Evolutionary conservation across 2,329 filamentous ascomycete genomes (phyloP).

Genomic region (Aspergillus transmontanensis): DNA sequence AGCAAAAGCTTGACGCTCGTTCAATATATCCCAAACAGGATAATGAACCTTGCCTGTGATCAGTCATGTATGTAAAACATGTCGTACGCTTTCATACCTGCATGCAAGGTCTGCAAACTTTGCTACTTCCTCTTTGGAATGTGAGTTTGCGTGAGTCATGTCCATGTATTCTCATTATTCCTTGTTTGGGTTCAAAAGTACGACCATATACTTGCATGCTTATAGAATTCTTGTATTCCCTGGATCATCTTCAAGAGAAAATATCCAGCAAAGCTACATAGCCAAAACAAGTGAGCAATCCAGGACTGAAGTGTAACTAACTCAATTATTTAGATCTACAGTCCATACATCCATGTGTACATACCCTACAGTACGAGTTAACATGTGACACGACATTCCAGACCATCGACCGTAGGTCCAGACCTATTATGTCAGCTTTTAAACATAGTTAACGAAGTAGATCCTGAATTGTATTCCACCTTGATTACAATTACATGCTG

Average conservation of each 20-base stretch:
- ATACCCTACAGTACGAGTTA: not conserved
- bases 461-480: too few species aligned
- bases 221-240: too few species aligned
- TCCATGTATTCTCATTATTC: too few species aligned
- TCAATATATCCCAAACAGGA: not conserved
- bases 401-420: not conserved
- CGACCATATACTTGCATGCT: too few species aligned
- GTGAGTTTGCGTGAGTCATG: not conserved
- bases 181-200: too few species aligned
- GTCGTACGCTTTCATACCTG: not conserved
- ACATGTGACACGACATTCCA: not conserved
- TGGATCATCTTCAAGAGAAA: too few species aligned
- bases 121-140: not conserved
- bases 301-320: too few species aligned
- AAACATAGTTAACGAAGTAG: not conserved
- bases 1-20: not conserved
- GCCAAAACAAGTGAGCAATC: too few species aligned
- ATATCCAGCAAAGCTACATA: too few species aligned
- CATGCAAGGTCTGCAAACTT: not conserved
- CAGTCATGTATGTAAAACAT: not conserved
- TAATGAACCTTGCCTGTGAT: not conserved
- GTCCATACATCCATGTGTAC: too few species aligned
- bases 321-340: too few species aligned
- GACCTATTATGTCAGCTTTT: not conserved
- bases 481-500: too few species aligned